phyloP scores from a whole-genome alignment of 257 asterid species.

The Solanum rostratum region DNA sequence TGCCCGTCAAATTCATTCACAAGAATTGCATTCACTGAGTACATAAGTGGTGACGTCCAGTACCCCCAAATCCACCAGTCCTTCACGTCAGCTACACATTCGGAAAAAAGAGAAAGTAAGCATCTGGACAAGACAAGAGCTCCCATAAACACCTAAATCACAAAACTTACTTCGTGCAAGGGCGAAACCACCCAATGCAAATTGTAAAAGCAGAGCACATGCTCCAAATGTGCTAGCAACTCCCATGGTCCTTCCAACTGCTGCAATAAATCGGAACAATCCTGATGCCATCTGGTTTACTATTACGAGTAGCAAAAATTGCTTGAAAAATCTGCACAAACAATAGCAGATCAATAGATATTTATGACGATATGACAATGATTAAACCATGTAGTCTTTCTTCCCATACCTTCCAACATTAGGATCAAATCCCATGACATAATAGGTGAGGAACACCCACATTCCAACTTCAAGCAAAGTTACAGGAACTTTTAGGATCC shows the following conservation, averaged over 20 bases:
- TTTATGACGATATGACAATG: not conserved
- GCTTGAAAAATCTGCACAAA: conserved; percentile 45
- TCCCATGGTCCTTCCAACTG: conserved; percentile 52
- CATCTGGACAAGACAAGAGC: not conserved
- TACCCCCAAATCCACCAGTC: conserved; percentile 80
- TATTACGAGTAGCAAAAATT: conserved; percentile 33
- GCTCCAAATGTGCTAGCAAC: conserved; percentile 61
- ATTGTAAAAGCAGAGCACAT: conserved; percentile 31
- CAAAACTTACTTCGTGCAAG: conserved; percentile 46
- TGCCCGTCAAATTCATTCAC: conserved; percentile 52
- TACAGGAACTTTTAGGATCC: conserved; percentile 54
- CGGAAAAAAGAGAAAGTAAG: not conserved
- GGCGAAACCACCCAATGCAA: conserved; percentile 58
- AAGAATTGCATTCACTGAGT: conserved; percentile 47
- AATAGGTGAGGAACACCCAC: conserved; percentile 47
- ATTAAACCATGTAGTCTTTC: not conserved
- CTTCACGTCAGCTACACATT: conserved; percentile 37
- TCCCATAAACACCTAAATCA: not conserved
- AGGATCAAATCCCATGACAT: conserved; percentile 61
- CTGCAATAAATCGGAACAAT: conserved; percentile 47
- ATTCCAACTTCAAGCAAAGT: conserved; percentile 35
- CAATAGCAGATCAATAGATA: not conserved
- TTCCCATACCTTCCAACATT: conserved; percentile 37
- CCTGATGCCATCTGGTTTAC: conserved; percentile 38
- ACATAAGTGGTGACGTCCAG: conserved; percentile 64